Evolutionary conservation across 768 basidiomycete species (phyloP), one percentile per base, ranked within the genome.

Genomic region (Podaxis sp.): DNA sequence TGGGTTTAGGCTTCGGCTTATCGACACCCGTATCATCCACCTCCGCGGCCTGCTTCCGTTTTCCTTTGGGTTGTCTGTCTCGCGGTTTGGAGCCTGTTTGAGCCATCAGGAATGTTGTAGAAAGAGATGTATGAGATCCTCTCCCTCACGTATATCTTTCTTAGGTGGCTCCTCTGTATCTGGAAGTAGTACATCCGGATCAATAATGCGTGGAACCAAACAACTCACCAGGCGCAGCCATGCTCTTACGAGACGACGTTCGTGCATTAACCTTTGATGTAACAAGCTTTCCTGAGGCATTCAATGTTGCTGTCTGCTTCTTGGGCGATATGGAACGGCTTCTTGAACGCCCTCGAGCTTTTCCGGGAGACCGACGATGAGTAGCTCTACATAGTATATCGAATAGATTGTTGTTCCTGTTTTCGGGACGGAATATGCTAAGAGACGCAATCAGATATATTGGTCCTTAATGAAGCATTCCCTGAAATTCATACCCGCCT

Each of bases 381-480:
- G 59, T 60, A 16, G 59, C 59, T n/a, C n/a, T 28, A 32, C 52
- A 36, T 18, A 87, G 75, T 25, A 86, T 79, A 46, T 85, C 80
- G 1, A 78, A 68, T 0, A 87, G 78, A 1, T 73, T 73, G 64
- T 81, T 87, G 52, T 60, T 59, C 52, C 74, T 71, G 14, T 72
- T 74, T 0, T 82, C 72, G 0, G 86, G 84, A 23, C 82, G 75
- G 66, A 85, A 87, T 23, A 79, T 81, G 0, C 85, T 86, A 42
- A 18, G 16, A 9, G 37, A 38, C 37, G 27, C 9, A 42, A 32
- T 28, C 18, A 27, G 48, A 14, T 37, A 40, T 38, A 47, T 50
- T 27, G 14, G 35, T 10, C 21, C 32, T 16, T 13, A 61, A 37
- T 2, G 16, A 32, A 4, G 16, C 13, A 27, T 48, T 48, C 23